Evolutionary conservation across 495 filamentous ascomycete genomes (phyloP).

Genomic region (Friedmanniomyces simplex): DNA sequence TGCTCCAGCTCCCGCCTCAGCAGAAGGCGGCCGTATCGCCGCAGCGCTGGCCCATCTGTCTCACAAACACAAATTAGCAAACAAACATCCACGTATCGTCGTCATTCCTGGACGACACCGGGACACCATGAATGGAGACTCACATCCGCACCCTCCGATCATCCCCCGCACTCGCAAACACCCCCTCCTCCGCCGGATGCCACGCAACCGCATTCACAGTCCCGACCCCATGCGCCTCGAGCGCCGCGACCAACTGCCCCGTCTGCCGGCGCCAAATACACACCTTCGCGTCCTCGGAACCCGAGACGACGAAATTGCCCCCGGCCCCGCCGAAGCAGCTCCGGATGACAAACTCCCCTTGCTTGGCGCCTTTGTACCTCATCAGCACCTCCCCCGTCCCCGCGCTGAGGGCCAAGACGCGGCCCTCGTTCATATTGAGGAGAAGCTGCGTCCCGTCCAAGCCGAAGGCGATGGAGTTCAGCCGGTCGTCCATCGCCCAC

Average conservation of each 20-base stretch:
- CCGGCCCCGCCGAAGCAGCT: constrained; percentile 77
- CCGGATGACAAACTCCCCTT: constrained; percentile 64
- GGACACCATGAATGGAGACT: constrained; percentile 19
- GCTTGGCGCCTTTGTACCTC: constrained; percentile 61
- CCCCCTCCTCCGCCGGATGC: constrained; percentile 70
- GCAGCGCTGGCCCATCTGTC: constrained; percentile 2
- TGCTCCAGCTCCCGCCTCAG: background rate
- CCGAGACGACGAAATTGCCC: constrained; percentile 82
- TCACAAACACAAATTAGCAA: background rate
- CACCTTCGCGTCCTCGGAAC: constrained; percentile 77
- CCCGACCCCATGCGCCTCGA: constrained; percentile 58
- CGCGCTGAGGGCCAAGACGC: constrained; percentile 68
- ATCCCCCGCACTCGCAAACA: constrained; percentile 90
- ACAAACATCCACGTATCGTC: no score
- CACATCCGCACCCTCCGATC: constrained; percentile 82
- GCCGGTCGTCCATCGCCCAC: constrained; percentile 50
- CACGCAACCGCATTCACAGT: constrained; percentile 86
- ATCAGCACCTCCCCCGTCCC: constrained; percentile 61
- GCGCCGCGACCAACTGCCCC: constrained; percentile 58
- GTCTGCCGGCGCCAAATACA: constrained; percentile 87
- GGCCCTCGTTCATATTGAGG: constrained; percentile 66
- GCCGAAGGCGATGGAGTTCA: constrained; percentile 73
- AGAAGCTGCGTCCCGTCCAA: constrained; percentile 67
- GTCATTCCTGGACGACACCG: no score
- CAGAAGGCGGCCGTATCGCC: background rate